Evolutionary conservation across 169 alveolate genomes (phyloP).

Genomic region (Plasmodium gaboni): DNA sequence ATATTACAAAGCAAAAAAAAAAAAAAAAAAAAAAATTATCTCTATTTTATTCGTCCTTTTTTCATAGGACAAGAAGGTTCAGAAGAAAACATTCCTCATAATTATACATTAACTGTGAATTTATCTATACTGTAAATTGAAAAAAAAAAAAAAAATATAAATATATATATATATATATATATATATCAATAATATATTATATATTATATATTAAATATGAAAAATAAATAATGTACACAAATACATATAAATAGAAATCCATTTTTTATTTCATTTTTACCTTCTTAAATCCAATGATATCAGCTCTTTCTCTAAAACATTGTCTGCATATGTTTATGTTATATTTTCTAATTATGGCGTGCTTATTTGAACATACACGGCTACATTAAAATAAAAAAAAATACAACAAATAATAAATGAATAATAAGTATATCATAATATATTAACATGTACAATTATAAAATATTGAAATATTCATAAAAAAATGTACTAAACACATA

Average conservation of each 20-base stretch:
- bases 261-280: conserved; percentile 35
- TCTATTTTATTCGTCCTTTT: no score
- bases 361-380: conserved; percentile 97
- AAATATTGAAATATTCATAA: neutral
- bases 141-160: conserved; percentile 22
- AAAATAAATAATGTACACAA: neutral
- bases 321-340: conserved; percentile 98
- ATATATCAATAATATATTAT: neutral
- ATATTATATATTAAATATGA: no score
- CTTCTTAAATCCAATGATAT: conserved; percentile 96
- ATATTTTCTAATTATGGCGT: conserved; percentile 98
- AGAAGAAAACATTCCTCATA: no score
- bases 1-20: no score
- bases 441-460: conserved; percentile 11
- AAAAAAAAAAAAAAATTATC: no score
- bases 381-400: conserved; percentile 83
- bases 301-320: conserved; percentile 99
- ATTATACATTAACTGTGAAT: neutral
- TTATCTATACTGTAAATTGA: conserved; percentile 66
- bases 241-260: neutral
- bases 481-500: neutral
- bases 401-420: neutral
- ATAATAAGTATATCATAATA: neutral
- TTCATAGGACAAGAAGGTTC: no score
- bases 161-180: neutral